Conservation (phyloP, 2,329 filamentous ascomycete genomes). For the Penicillium hesseltinei region DNA sequence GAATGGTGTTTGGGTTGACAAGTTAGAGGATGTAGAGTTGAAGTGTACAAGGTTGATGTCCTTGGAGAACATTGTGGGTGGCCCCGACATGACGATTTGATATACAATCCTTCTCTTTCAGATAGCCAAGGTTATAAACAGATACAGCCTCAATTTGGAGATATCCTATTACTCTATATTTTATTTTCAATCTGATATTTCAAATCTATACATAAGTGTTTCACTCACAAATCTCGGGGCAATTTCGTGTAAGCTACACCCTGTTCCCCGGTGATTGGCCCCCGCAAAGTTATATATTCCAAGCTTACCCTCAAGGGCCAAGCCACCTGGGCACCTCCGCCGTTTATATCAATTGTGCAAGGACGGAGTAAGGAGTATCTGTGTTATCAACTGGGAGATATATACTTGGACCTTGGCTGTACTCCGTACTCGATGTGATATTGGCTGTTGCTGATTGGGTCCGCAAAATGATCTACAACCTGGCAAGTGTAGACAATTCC, state of each 20-base stretch:
- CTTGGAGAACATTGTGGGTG: neutral
- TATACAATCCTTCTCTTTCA: neutral
- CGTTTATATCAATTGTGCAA: neutral
- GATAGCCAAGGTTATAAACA: neutral
- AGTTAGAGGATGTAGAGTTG: neutral
- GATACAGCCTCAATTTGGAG: neutral
- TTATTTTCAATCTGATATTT: neutral
- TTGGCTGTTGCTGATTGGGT: conserved; percentile 12
- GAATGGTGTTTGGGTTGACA: neutral
- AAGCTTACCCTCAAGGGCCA: neutral
- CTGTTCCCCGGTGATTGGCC: neutral
- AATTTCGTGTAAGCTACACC: neutral
- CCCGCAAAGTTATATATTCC: neutral
- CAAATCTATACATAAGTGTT: neutral
- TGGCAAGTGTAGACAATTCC: neutral
- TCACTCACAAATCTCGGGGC: neutral
- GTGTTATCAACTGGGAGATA: neutral
- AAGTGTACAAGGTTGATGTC: neutral
- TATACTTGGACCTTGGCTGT: neutral
- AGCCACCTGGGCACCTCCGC: too few species aligned
- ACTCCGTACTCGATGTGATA: neutral
- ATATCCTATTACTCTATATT: neutral
- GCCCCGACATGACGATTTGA: neutral
- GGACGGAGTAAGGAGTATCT: neutral
- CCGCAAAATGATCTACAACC: neutral